phyloP scores from a whole-genome alignment of 2,329 filamentous ascomycete species.

The Paecilomyces sp. region DNA sequence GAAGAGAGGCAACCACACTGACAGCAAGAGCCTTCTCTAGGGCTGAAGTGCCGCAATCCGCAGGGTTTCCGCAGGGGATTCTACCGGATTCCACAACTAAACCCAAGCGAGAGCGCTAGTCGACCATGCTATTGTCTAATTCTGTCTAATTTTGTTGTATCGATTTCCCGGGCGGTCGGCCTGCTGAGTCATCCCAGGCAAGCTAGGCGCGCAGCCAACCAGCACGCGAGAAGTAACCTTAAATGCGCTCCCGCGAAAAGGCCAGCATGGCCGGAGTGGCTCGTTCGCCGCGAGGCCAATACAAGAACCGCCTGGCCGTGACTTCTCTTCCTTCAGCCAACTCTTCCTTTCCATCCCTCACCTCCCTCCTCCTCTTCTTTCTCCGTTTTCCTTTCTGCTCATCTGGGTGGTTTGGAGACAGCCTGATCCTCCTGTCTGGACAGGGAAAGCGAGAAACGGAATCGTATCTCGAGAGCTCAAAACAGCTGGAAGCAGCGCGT shows the following conservation, averaged over 20 bases:
- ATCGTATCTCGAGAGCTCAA: not conserved
- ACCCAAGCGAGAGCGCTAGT: not conserved
- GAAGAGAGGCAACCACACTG: not conserved
- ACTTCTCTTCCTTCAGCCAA: constrained; percentile 10
- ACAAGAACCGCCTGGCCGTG: constrained; percentile 20
- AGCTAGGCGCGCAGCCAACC: constrained; percentile 23
- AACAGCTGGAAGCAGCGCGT: not conserved
- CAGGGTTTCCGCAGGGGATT: not conserved
- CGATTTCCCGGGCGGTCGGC: constrained; percentile 14
- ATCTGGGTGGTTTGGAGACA: not conserved
- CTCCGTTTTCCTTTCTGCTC: constrained; percentile 6
- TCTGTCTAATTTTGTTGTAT: not conserved
- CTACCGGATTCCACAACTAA: not conserved
- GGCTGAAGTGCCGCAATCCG: not conserved
- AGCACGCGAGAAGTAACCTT: constrained; percentile 30
- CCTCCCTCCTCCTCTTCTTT: constrained; percentile 11
- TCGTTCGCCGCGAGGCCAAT: constrained; percentile 21
- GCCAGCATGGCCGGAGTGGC: constrained; percentile 36
- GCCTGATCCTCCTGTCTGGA: constrained; percentile 3
- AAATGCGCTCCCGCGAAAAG: constrained; percentile 29
- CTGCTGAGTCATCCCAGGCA: constrained; percentile 20
- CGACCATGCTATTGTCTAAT: no score
- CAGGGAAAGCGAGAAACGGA: not conserved
- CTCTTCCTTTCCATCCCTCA: constrained; percentile 13
- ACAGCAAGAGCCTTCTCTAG: not conserved